Percentiles rank a stretch among this genome's conserved stretches.
phyloP scores from a whole-genome alignment of 495 filamentous ascomycete genomes.

The Neurospora tetrasperma region DNA sequence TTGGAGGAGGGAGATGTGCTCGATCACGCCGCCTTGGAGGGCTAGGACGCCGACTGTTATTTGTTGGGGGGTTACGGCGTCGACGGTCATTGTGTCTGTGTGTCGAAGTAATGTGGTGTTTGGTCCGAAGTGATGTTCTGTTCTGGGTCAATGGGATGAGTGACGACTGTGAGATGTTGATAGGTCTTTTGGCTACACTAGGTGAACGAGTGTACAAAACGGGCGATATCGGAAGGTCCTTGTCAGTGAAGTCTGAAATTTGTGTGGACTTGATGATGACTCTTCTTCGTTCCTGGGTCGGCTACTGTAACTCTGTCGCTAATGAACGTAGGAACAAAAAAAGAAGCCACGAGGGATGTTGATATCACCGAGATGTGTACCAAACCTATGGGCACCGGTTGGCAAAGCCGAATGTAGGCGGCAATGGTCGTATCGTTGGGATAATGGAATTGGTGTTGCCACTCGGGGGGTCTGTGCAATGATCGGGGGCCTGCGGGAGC shows the following conservation, averaged over 20 bases:
- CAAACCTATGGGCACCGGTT: not conserved
- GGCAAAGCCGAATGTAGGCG: not conserved
- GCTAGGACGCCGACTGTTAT: slow-evolving; percentile 78
- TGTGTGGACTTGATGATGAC: not conserved
- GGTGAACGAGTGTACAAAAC: not conserved
- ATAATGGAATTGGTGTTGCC: not conserved
- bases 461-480: not conserved
- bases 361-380: not conserved
- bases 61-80: not conserved
- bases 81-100: not conserved
- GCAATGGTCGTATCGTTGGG: not conserved
- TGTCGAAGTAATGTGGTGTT: not conserved
- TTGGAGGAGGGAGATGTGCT: slow-evolving; percentile 71
- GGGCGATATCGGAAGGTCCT: not conserved
- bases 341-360: not conserved
- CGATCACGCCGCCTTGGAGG: slow-evolving; percentile 86
- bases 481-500: not conserved
- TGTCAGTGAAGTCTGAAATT: not conserved
- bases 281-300: not conserved
- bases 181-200: not conserved
- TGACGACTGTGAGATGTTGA: not conserved
- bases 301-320: not conserved
- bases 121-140: not conserved
- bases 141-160: not conserved
- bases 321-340: too few relatives aligned